Conservation (phyloP, 805 yeast species). For the Pichia ethanolica region DNA sequence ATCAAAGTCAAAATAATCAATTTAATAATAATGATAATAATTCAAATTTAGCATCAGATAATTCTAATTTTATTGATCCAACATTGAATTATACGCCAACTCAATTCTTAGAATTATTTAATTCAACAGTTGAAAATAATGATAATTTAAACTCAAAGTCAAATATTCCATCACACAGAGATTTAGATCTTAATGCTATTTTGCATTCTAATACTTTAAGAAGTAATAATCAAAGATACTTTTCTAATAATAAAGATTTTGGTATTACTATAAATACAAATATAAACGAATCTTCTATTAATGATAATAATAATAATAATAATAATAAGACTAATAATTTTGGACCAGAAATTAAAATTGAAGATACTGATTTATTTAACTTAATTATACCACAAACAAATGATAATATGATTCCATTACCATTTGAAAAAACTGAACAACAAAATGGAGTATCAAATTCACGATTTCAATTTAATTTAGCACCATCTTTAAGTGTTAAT, state of each 20-base stretch:
- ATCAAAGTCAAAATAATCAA: no score
- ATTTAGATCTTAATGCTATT: no score
- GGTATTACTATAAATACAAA: neutral
- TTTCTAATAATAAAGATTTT: neutral
- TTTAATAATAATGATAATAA: no score
- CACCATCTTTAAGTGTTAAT: neutral
- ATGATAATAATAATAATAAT: conserved; percentile 9
- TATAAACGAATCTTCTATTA: no score
- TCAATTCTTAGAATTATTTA: conserved; percentile 2
- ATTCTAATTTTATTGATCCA: no score
- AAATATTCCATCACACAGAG: no score
- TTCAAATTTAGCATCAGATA: no score
- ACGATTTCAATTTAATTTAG: neutral
- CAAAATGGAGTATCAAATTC: neutral
- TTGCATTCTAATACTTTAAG: neutral
- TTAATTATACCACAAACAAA: neutral
- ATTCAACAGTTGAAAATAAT: conserved; percentile 13
- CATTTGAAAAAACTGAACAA: neutral
- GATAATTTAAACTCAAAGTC: conserved; percentile 8
- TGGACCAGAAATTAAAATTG: conserved; percentile 20
- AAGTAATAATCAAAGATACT: neutral
- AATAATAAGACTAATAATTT: conserved; percentile 14
- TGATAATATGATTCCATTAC: neutral
- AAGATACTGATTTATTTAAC: conserved; percentile 12
- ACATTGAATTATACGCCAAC: no score